A percentile compares a stretch with the other conserved stretches of the same genome.
Conservation (phyloP, 2,329 filamentous ascomycete genomes). For the Nigrospora oryzae region DNA sequence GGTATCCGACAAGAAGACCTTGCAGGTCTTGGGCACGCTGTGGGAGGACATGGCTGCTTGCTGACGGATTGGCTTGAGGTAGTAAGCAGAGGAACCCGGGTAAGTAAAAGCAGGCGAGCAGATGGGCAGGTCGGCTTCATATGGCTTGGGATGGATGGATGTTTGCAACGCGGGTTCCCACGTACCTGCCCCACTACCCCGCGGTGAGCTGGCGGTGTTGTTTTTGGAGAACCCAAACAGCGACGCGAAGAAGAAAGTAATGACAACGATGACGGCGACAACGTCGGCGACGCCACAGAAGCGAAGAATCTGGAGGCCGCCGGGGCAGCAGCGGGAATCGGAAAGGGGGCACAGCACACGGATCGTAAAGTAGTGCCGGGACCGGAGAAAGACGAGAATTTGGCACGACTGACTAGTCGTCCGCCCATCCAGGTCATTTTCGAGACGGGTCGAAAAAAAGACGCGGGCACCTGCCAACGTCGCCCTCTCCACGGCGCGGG, state of each 20-base stretch:
- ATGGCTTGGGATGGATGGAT: background rate
- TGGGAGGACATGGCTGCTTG: conserved; percentile 27
- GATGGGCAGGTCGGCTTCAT: background rate
- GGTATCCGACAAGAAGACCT: conserved; percentile 81
- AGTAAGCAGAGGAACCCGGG: too few species aligned
- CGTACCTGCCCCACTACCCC: conserved; percentile 8
- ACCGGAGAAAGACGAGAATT: conserved; percentile 3
- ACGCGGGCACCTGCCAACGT: background rate
- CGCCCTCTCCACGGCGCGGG: too few species aligned
- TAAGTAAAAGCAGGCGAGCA: background rate
- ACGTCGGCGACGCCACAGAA: too few species aligned
- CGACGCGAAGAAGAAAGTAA: background rate
- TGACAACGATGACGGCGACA: background rate
- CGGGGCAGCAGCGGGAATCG: too few species aligned
- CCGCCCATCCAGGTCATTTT: background rate
- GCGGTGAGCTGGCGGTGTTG: background rate
- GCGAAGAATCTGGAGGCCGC: too few species aligned
- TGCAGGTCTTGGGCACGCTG: conserved; percentile 63
- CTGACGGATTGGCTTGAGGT: too few species aligned
- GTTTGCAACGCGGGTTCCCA: background rate
- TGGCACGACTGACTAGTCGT: conserved; percentile 11
- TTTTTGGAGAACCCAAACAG: background rate
- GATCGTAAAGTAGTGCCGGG: too few species aligned
- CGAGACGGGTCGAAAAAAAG: background rate
- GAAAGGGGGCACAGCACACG: too few species aligned